phyloP scores from a whole-genome alignment of 257 asterid species.

The Solanum gandarillasii region DNA sequence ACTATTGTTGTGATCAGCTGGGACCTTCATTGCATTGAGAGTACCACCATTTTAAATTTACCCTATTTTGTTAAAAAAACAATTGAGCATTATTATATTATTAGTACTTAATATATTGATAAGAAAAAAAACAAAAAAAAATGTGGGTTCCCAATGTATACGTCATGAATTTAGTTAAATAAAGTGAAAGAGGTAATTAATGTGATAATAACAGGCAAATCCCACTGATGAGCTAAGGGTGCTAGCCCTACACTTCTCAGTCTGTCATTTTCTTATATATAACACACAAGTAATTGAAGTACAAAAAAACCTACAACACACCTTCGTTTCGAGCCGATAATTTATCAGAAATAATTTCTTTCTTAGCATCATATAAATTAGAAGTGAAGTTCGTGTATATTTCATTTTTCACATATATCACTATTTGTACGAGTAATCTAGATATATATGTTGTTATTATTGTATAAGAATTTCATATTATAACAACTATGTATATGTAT shows the following conservation, averaged over 20 bases:
- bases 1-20: not conserved
- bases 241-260: not conserved
- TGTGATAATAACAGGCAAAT: constrained; percentile 12
- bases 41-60: constrained; percentile 22
- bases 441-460: too few species aligned
- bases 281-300: not conserved
- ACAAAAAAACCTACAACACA: not conserved
- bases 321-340: not conserved
- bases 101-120: not conserved
- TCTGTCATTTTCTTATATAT: not conserved
- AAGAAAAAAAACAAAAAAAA: not conserved
- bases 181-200: not conserved
- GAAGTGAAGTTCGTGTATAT: too few species aligned
- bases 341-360: too few species aligned
- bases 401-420: too few species aligned
- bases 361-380: too few species aligned
- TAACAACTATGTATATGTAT: too few species aligned
- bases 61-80: not conserved
- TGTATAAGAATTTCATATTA: too few species aligned
- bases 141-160: constrained; percentile 4
- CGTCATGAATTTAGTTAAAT: constrained; percentile 8
- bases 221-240: constrained; percentile 6
- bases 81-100: not conserved
- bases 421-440: too few species aligned
- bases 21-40: constrained; percentile 20